phyloP scores from a whole-genome alignment of 2,329 filamentous ascomycete genomes.

The Colletotrichum higginsianum region DNA sequence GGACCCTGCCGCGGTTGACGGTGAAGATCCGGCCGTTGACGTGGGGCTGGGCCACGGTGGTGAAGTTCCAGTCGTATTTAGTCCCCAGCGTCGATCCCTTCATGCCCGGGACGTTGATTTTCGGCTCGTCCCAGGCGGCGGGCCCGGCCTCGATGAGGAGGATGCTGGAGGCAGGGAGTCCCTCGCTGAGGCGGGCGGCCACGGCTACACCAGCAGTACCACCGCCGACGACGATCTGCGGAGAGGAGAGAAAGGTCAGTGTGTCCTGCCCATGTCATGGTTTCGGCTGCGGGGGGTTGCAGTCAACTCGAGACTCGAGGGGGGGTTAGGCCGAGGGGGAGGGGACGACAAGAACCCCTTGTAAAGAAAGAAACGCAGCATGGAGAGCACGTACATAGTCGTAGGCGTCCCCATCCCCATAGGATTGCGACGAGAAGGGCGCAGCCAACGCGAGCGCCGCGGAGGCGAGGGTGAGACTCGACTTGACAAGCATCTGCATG shows the following conservation, averaged over 20 bases:
- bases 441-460: conserved; percentile 28
- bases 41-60: conserved; percentile 55
- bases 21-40: conserved; percentile 56
- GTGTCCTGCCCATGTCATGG: background rate
- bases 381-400: conserved; percentile 41
- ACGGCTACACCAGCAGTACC: conserved; percentile 53
- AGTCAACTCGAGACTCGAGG: background rate
- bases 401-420: conserved; percentile 24
- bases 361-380: conserved; percentile 17
- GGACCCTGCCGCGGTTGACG: conserved; percentile 59
- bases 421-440: conserved; percentile 19
- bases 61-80: conserved; percentile 57
- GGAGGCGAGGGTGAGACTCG: conserved; percentile 28
- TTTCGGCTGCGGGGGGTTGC: background rate
- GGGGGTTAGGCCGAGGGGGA: background rate
- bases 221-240: conserved; percentile 51
- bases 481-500: conserved; percentile 37
- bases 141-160: conserved; percentile 52
- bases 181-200: conserved; percentile 47
- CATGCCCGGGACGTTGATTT: conserved; percentile 49
- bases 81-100: conserved; percentile 46
- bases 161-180: conserved; percentile 45
- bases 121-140: conserved; percentile 44
- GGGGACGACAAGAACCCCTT: background rate
- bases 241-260: conserved; percentile 3